Evolutionary conservation across 106 monocot genomes (phyloP).

Genomic region (Apostasia shenzhenica): DNA sequence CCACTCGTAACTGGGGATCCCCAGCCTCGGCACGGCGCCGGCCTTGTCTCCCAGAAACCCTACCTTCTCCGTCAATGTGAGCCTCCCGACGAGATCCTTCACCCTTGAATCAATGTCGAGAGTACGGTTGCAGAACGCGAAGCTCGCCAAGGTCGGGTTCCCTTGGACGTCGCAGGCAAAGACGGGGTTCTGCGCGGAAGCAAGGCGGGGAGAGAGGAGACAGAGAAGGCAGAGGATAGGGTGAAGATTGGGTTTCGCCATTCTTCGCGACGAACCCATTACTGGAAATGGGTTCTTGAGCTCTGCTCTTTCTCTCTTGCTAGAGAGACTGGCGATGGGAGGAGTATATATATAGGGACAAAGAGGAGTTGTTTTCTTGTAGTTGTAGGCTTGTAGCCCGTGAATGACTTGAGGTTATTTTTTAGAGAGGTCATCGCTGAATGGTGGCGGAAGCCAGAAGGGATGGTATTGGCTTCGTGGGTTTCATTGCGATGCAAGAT

Average conservation of each 20-base stretch:
- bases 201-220: not conserved
- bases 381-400: no score
- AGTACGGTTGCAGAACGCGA: slow-evolving; percentile 49
- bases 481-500: no score
- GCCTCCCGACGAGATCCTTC: slow-evolving; percentile 40
- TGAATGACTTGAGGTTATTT: no score
- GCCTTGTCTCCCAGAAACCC: slow-evolving; percentile 52
- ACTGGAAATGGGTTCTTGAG: not conserved
- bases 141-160: slow-evolving; percentile 21
- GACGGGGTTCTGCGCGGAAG: slow-evolving; percentile 25
- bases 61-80: slow-evolving; percentile 57
- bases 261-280: not conserved
- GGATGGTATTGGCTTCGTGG: no score
- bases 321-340: no score
- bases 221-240: not conserved
- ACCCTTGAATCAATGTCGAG: slow-evolving; percentile 18
- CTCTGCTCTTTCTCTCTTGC: not conserved
- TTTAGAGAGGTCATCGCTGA: no score
- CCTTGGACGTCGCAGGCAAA: slow-evolving; percentile 49
- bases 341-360: no score
- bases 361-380: no score
- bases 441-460: no score
- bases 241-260: not conserved
- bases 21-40: slow-evolving; percentile 38
- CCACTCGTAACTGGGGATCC: slow-evolving; percentile 72